Percentiles rank a stretch among this genome's conserved stretches.
Evolutionary conservation across 352 stramenopile genomes (phyloP).

Genomic region (Pythium grandisporangium): DNA sequence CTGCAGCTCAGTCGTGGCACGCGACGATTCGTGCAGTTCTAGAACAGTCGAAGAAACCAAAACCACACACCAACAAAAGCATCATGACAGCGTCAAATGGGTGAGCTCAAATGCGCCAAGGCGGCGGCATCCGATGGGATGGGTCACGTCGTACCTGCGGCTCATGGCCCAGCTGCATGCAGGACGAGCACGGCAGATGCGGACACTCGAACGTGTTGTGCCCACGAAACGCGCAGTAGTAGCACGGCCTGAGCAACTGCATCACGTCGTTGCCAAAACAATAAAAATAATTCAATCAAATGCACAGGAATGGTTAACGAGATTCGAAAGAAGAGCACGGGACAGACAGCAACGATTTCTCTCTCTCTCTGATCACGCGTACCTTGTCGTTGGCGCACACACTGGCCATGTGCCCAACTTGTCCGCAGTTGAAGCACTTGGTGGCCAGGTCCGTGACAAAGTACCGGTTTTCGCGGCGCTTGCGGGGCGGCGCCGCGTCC

Average conservation of each 20-base stretch:
- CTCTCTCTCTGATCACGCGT: too few species aligned
- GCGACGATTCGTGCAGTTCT: conserved; percentile 51
- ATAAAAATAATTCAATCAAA: too few species aligned
- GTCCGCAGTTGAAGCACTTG: conserved; percentile 80
- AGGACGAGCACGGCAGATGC: conserved; percentile 57
- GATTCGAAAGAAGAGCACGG: too few species aligned
- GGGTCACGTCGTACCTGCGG: too few species aligned
- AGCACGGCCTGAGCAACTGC: conserved; percentile 60
- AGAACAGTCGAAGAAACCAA: too few species aligned
- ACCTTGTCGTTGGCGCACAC: conserved; percentile 67
- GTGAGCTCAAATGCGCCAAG: too few species aligned
- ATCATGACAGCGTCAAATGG: too few species aligned
- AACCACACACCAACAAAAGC: conserved; percentile 1
- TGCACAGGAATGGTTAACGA: too few species aligned
- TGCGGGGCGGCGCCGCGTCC: conserved; percentile 23
- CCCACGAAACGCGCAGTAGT: conserved; percentile 68
- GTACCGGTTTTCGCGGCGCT: conserved; percentile 61
- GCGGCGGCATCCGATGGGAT: too few species aligned
- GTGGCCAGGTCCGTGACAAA: conserved; percentile 75
- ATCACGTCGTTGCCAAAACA: too few species aligned
- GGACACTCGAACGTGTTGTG: conserved; percentile 64
- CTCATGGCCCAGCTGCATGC: conserved; percentile 61
- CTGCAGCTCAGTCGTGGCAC: conserved; percentile 28
- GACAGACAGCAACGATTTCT: too few species aligned
- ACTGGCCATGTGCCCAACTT: conserved; percentile 70